phyloP scores from a whole-genome alignment of 2,329 filamentous ascomycete species.

The Macrophomina tecta region DNA sequence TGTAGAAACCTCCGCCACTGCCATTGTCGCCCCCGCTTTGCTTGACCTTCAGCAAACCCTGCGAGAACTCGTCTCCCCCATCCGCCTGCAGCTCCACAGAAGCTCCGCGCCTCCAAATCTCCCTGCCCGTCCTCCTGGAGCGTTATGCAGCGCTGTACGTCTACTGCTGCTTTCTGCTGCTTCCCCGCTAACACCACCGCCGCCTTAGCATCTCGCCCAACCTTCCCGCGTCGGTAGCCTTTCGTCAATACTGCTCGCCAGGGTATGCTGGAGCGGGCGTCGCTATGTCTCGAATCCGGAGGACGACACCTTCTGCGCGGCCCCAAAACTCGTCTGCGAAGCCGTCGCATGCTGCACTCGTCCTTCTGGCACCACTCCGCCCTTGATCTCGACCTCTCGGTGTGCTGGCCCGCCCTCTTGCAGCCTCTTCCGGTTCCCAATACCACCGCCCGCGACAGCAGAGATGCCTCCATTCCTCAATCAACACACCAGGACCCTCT shows the following conservation, averaged over 20 bases:
- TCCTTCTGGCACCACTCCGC: conserved; percentile 63
- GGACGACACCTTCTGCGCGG: conserved; percentile 57
- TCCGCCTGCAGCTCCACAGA: not conserved
- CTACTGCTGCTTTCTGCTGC: not conserved
- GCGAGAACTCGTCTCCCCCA: not conserved
- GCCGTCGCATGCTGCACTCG: conserved; percentile 59
- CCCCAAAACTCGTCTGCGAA: conserved; percentile 46
- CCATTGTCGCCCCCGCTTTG: conserved; percentile 9
- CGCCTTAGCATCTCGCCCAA: not conserved
- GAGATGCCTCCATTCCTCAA: not conserved
- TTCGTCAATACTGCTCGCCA: conserved; percentile 28
- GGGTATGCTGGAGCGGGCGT: conserved; percentile 65
- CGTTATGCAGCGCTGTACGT: conserved; percentile 26
- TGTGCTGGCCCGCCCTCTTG: conserved; percentile 37
- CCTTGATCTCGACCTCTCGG: conserved; percentile 50
- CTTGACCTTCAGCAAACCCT: not conserved
- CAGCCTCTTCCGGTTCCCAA: conserved; percentile 12
- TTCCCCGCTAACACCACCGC: not conserved
- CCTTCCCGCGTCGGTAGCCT: conserved; percentile 14
- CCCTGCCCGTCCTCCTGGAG: not conserved
- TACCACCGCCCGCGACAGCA: conserved; percentile 5
- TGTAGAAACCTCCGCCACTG: conserved; percentile 18
- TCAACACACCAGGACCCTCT: not conserved
- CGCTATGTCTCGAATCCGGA: conserved; percentile 64
- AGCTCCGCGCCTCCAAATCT: not conserved